Base-by-base conservation (phyloP, 768 basidiomycete species). In the Leccinum olivaceopallidum region DNA sequence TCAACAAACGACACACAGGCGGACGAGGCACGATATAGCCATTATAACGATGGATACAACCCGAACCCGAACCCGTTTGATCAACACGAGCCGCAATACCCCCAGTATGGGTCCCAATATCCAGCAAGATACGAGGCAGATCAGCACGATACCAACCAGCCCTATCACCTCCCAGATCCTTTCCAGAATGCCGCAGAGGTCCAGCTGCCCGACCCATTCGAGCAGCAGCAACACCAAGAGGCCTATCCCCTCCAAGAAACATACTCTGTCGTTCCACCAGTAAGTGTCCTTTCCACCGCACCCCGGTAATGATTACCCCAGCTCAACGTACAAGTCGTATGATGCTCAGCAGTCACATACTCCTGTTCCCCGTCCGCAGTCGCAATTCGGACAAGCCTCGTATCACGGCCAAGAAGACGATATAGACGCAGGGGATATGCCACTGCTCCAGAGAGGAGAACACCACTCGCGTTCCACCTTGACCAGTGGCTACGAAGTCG, bases 41-140 rank as follows among this genome's bases (percentile, higher is more conserved):
- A 81, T 58, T 88, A 89, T 73, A 87, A 88, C 67, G 88, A 90
- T 60, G 86, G 87, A 0, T 86, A 86, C 71, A 77, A 76, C 61
- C 80, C 83, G 8, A 84, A 87, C 63, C 69, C 75, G 51, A 75
- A 73, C 52, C 79, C 79, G 6, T 80, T 79, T 60, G 81, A 81
- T 61, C 79, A 76, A 47, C 61, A 44, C 51, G 76, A 77, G 62
- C 72, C 74, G 16, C 69, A 67, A 16, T 64, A 68, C 48, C 58
- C 63, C 57, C 67, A 77, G 62, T 57, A 75, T 62, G 55, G 76
- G 65, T 0, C 70, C 10, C 71, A 75, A 60, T 57, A 76, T 66
- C 36, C 76, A 65, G 6, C 58, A 9, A 67, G 50, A 55, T 76
- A 78, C 53, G 77, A 80, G 60, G 70, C 73, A 13, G 65, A 71